Evolutionary conservation across 257 asterid species (phyloP), one percentile per base, ranked within the genome.

Genomic region (Solanum verrucosum): DNA sequence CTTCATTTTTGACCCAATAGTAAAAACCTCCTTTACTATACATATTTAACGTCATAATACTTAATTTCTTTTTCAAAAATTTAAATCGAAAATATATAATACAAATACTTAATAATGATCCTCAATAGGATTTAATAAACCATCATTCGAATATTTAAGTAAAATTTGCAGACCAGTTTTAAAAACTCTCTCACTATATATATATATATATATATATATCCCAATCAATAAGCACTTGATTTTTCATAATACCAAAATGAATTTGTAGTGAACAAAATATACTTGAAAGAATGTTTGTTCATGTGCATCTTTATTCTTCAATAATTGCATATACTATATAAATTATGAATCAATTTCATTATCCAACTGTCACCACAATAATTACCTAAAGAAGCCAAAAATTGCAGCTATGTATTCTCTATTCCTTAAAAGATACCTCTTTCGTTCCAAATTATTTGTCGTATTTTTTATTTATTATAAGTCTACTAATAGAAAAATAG

Each of bases 401-500:
- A n/a, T 37, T 75, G 59, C 83, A 38, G 21, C 11, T 38, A 18
- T 38, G 7, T 3, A 23, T 75, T 37, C 31, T 21, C 20, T 74
- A 73, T 29, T 59, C 0, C 31, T 2, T 11, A 65, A 65, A 67
- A 27, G 72, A 67, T 67, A 27, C 4, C 20, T 68, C 5, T 10
- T 3, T 0, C 1, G 1, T 63, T 10, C 1, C 14, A n/a, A 63
- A n/a, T 63, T 63, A 63, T 63, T 0, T 63, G 0, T 10, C 33
- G 0, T 10, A 63, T 63, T 11, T 63, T 3, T 60, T 23, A 7
- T 60, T 23, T 23, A 1, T 63, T 5, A 10, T 4, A 23, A 9
- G 15, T 2, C 5, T 12, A n/a, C 5, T n/a, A n/a, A 63, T 18
- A 56, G 65, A 13, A 5, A 11, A n/a, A 63, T n/a, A 4, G 14